Evolutionary conservation across 1,284 basidiomycete genomes (phyloP).

Genomic region (Microbotryomycetes sp.): DNA sequence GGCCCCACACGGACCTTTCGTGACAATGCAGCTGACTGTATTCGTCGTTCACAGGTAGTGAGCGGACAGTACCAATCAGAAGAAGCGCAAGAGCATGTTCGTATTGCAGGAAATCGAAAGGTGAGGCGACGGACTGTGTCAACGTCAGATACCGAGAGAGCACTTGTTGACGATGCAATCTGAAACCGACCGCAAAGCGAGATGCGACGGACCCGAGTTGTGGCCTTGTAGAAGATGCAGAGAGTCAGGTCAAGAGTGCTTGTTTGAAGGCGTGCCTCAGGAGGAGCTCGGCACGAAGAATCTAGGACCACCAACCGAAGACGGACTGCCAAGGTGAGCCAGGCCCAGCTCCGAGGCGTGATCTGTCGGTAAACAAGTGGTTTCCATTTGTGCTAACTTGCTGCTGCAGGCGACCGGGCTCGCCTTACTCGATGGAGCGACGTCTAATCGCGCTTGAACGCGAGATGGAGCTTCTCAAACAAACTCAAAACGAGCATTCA

Average conservation of each 20-base stretch:
- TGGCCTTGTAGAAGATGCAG: constrained; percentile 24
- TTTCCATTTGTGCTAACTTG: neutral
- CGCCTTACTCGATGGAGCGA: neutral
- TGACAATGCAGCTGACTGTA: too few relatives aligned
- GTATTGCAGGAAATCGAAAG: constrained; percentile 18
- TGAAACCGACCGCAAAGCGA: constrained; percentile 4
- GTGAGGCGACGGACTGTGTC: neutral
- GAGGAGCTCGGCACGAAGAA: constrained; percentile 10
- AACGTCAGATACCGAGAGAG: neutral
- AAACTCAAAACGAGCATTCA: neutral
- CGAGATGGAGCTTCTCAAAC: neutral
- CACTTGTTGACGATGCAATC: neutral
- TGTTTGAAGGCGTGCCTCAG: constrained; percentile 18
- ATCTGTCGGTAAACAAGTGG: neutral
- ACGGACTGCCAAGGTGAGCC: neutral
- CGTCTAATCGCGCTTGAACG: neutral
- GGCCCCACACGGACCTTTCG: too few relatives aligned
- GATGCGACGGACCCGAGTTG: constrained; percentile 24
- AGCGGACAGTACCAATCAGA: neutral
- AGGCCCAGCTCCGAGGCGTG: neutral
- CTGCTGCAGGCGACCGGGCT: neutral
- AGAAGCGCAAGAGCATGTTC: constrained; percentile 8
- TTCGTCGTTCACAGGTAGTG: too few relatives aligned
- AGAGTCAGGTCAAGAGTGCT: constrained; percentile 23
- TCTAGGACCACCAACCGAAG: neutral